Percentiles rank a stretch among this genome's conserved stretches.
Evolutionary conservation across 306 rosid species (phyloP).

Genomic region (Sesbania bispinosa): DNA sequence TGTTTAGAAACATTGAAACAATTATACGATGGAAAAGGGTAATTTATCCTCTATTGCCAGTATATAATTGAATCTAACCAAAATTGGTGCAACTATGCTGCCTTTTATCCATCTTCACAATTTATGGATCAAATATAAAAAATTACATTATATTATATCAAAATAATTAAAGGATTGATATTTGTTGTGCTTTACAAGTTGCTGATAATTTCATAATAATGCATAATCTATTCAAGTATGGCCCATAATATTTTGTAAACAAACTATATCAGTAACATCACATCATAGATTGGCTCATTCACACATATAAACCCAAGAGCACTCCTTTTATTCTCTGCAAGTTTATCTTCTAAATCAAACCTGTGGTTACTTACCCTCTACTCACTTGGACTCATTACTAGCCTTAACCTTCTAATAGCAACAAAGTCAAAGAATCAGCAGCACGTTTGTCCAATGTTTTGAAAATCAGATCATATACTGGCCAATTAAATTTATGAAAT

Average conservation of each 20-base stretch:
- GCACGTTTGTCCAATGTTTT: neutral
- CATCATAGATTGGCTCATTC: neutral
- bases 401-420: neutral
- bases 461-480: no score
- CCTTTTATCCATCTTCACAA: neutral
- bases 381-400: neutral
- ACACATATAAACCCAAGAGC: no score
- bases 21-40: no score
- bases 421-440: neutral
- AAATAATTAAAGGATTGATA: no score
- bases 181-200: neutral
- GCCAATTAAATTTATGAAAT: no score
- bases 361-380: neutral
- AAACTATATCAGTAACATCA: neutral
- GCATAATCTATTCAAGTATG: neutral
- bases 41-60: no score
- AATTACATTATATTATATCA: no score
- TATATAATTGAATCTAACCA: neutral
- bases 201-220: neutral
- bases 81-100: neutral
- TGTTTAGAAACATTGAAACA: no score
- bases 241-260: neutral
- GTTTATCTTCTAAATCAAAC: neutral
- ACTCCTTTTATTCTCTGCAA: neutral
- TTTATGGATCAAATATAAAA: neutral